Conservation (phyloP, 257 asterid genomes). For the Solanum virginianum region DNA sequence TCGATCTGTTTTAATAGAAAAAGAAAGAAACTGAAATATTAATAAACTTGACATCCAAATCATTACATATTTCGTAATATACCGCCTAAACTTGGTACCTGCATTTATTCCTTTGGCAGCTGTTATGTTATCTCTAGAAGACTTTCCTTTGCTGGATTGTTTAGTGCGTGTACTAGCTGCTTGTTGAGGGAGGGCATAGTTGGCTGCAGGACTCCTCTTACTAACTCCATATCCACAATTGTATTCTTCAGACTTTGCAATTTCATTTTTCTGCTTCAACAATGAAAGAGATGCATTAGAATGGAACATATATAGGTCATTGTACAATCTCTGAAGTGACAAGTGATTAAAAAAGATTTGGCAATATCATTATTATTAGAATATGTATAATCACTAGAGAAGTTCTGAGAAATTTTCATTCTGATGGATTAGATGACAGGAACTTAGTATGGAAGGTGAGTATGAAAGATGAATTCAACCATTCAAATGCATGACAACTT, state of each 20-base stretch:
- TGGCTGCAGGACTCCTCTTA: background rate
- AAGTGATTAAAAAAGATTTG: background rate
- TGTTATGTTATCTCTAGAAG: background rate
- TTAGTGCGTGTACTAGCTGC: background rate
- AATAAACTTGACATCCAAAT: background rate
- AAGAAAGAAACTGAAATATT: constrained; percentile 3
- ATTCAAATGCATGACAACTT: background rate
- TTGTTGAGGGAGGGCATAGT: background rate
- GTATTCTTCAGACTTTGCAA: background rate
- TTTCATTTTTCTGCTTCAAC: background rate
- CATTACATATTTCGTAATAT: background rate
- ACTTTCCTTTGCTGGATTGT: background rate
- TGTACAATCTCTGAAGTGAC: background rate
- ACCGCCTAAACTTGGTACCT: background rate
- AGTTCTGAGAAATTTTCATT: background rate
- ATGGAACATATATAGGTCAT: background rate
- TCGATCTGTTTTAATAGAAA: constrained; percentile 17
- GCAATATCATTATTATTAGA: background rate
- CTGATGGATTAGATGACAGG: background rate
- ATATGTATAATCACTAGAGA: background rate
- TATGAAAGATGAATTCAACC: background rate
- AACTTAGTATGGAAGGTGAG: background rate
- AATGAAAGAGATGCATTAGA: background rate
- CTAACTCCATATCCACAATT: background rate
- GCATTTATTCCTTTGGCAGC: background rate